Conservation (phyloP, 805 yeast genomes). For the Lachancea kluyveri region DNA sequence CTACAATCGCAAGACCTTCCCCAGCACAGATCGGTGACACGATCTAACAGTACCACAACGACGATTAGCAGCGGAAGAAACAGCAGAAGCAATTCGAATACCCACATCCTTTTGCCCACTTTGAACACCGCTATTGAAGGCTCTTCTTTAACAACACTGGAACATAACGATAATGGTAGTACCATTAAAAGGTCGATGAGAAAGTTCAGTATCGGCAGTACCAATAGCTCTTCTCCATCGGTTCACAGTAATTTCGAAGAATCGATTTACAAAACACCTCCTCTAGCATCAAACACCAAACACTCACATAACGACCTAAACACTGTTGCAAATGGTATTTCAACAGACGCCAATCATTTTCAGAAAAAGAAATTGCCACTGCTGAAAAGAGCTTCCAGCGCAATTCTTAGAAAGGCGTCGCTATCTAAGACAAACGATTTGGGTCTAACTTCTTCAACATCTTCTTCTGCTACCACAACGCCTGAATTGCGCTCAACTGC, state of each 20-base stretch:
- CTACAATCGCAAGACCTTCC: constrained; percentile 1
- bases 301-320: too few species aligned
- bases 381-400: constrained; percentile 28
- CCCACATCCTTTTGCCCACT: constrained; percentile 2
- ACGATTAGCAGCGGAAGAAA: neutral
- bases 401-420: constrained; percentile 25
- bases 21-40: constrained; percentile 2
- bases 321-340: too few species aligned
- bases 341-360: constrained; percentile 6
- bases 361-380: constrained; percentile 19
- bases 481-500: constrained; percentile 6
- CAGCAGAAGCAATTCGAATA: neutral
- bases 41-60: neutral
- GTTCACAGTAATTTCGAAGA: constrained; percentile 7
- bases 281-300: too few species aligned
- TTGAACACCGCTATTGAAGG: constrained; percentile 5
- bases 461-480: neutral
- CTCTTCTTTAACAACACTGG: constrained; percentile 9
- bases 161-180: constrained; percentile 6
- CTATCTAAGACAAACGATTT: constrained; percentile 4
- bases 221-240: constrained; percentile 14
- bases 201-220: constrained; percentile 15
- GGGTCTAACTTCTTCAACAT: neutral
- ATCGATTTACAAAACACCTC: constrained; percentile 7
- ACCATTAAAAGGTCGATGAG: constrained; percentile 9